phyloP scores from a whole-genome alignment of 306 rosid genomes.

The Carpinus fangiana region DNA sequence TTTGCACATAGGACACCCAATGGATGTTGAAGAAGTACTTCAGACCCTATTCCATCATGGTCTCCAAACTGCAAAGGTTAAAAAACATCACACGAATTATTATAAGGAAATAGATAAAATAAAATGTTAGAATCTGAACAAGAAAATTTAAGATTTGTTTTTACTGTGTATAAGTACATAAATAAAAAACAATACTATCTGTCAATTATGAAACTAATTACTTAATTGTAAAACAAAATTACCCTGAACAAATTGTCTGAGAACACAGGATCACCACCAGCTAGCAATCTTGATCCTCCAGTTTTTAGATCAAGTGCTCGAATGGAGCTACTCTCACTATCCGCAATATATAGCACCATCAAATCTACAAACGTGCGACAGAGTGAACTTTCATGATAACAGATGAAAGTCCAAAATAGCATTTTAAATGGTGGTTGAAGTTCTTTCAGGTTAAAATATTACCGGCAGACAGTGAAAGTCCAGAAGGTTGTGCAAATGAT shows the following conservation, averaged over 20 bases:
- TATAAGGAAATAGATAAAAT: slow-evolving; percentile 25
- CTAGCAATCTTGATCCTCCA: slow-evolving; percentile 85
- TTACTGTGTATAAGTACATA: not conserved
- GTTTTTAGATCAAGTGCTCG: slow-evolving; percentile 77
- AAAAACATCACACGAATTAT: slow-evolving; percentile 20
- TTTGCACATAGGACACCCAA: slow-evolving; percentile 68
- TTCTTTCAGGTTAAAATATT: slow-evolving; percentile 32
- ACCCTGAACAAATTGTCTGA: slow-evolving; percentile 90
- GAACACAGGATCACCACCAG: slow-evolving; percentile 82
- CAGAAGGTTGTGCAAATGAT: slow-evolving; percentile 96
- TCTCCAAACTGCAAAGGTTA: slow-evolving; percentile 80
- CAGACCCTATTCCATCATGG: slow-evolving; percentile 88
- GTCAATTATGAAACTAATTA: slow-evolving; percentile 15
- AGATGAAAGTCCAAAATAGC: slow-evolving; percentile 9
- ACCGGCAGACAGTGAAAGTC: slow-evolving; percentile 89
- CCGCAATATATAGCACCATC: slow-evolving; percentile 72
- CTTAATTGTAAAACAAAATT: slow-evolving; percentile 28
- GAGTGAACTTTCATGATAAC: slow-evolving; percentile 16
- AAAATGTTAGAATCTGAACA: slow-evolving; percentile 10
- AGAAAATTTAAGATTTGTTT: not conserved
- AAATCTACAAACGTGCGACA: slow-evolving; percentile 47
- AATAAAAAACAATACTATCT: not conserved
- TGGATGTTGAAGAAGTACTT: slow-evolving; percentile 95
- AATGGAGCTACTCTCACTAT: slow-evolving; percentile 98
- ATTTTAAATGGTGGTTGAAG: slow-evolving; percentile 5